These are phyloP conservation scores for Wickerhamiella kurtzmanii DNA, from an alignment of 805 yeast species.

Conservation along the genomic window DNA sequence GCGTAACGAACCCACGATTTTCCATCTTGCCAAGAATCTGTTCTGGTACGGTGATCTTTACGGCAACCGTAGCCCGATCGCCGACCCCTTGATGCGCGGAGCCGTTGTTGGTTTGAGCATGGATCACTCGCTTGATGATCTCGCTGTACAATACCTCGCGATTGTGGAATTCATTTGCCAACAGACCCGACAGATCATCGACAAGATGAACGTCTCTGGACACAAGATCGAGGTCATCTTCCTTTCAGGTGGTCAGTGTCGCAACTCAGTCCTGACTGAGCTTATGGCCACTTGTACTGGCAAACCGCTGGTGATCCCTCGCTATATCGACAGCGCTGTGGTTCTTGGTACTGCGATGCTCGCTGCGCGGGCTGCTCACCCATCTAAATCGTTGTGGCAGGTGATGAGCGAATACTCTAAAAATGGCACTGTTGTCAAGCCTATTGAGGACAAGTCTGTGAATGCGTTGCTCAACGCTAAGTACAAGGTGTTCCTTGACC, in stretches of 20 bases:
- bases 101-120: conserved; percentile 83
- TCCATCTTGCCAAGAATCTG: conserved; percentile 65
- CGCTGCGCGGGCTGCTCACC: conserved; percentile 83
- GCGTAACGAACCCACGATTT: conserved; percentile 53
- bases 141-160: conserved; percentile 76
- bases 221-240: conserved; percentile 63
- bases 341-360: conserved; percentile 90
- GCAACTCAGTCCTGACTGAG: conserved; percentile 80
- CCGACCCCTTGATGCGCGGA: conserved; percentile 88
- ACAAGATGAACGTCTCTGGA: conserved; percentile 68
- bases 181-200: conserved; percentile 91
- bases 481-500: conserved; percentile 76
- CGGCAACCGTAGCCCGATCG: conserved; percentile 96
- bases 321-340: conserved; percentile 93
- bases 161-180: conserved; percentile 97
- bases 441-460: conserved; percentile 48
- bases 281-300: conserved; percentile 88
- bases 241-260: conserved; percentile 94
- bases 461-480: conserved; percentile 50
- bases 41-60: conserved; percentile 94
- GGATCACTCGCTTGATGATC: conserved; percentile 73
- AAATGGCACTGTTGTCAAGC: conserved; percentile 65
- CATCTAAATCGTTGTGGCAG: conserved; percentile 48
- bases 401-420: conserved; percentile 78
- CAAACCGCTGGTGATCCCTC: conserved; percentile 79